phyloP scores from a whole-genome alignment of 176 grass and related monocot genomes.

The Lolium rigidum region DNA sequence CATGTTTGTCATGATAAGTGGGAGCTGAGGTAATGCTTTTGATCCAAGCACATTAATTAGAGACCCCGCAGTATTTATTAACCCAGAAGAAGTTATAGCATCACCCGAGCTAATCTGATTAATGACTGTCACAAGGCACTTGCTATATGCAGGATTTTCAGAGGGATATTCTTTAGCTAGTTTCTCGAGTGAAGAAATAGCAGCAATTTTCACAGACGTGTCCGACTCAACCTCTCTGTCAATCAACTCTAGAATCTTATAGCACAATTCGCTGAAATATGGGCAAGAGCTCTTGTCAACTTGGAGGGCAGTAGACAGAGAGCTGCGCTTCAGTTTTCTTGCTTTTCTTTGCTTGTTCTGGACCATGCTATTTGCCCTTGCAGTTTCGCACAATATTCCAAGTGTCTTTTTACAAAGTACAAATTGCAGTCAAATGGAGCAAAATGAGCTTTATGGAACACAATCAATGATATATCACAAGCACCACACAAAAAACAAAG shows the following conservation, averaged over 20 bases:
- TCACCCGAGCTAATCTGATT: conserved; percentile 66
- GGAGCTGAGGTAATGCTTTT: conserved; percentile 77
- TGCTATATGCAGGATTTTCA: conserved; percentile 69
- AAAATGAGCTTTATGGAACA: conserved; percentile 33
- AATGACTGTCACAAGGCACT: conserved; percentile 63
- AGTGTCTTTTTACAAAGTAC: conserved; percentile 67
- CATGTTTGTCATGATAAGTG: conserved; percentile 81
- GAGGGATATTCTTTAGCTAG: conserved; percentile 75
- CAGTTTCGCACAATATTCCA: conserved; percentile 71
- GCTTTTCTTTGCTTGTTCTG: conserved; percentile 66
- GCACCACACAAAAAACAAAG: conserved; percentile 24
- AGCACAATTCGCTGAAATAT: conserved; percentile 69
- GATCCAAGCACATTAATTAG: conserved; percentile 85
- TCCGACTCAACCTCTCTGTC: conserved; percentile 47
- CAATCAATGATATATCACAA: conserved; percentile 40
- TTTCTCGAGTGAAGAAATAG: conserved; percentile 85
- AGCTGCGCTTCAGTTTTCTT: conserved; percentile 53
- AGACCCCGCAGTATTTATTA: conserved; percentile 67
- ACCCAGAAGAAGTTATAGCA: conserved; percentile 61
- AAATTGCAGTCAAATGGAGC: conserved; percentile 4
- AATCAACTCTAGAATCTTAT: conserved; percentile 79
- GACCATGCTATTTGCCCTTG: conserved; percentile 61
- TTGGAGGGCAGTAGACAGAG: conserved; percentile 42
- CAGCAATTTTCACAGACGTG: conserved; percentile 63
- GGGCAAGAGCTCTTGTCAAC: conserved; percentile 57